Conservation (phyloP, 169 alveolate genomes). For the Eimeria mitis region DNA sequence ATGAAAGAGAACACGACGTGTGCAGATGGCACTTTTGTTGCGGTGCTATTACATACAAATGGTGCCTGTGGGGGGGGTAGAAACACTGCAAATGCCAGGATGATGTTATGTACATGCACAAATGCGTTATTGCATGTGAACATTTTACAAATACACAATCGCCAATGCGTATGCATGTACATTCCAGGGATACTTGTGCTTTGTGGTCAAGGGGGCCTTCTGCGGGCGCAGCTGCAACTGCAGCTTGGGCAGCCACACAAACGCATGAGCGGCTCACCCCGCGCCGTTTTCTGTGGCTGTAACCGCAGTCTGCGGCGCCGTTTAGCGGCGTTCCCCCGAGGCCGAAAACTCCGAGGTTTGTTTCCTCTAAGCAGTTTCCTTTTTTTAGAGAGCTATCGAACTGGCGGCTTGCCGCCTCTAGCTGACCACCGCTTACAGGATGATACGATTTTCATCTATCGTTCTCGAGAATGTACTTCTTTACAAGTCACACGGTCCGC, state of each 20-base stretch:
- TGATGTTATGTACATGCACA: neutral
- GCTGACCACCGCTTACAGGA: neutral
- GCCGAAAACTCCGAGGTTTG: conserved; percentile 27
- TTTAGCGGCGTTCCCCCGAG: conserved; percentile 6
- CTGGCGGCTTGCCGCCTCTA: neutral
- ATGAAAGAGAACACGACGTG: neutral
- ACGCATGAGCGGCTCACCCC: neutral
- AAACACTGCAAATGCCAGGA: conserved; percentile 5
- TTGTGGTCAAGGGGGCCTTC: conserved; percentile 34
- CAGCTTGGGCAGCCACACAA: conserved; percentile 1
- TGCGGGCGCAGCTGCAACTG: conserved; percentile 30
- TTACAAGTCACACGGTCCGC: neutral
- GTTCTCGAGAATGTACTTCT: neutral
- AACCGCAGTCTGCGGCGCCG: conserved; percentile 17
- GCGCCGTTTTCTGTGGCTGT: neutral
- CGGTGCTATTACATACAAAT: neutral
- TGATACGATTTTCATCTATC: neutral
- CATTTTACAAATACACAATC: neutral
- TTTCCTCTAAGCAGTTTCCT: conserved; percentile 39
- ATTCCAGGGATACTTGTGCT: conserved; percentile 38
- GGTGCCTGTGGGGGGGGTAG: conserved; percentile 7
- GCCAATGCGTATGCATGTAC: conserved; percentile 15
- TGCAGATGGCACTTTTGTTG: conserved; percentile 18
- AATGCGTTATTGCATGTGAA: neutral
- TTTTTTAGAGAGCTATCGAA: conserved; percentile 1